Evolutionary conservation across 768 basidiomycete species (phyloP).

Genomic region (Obba rivulosa): DNA sequence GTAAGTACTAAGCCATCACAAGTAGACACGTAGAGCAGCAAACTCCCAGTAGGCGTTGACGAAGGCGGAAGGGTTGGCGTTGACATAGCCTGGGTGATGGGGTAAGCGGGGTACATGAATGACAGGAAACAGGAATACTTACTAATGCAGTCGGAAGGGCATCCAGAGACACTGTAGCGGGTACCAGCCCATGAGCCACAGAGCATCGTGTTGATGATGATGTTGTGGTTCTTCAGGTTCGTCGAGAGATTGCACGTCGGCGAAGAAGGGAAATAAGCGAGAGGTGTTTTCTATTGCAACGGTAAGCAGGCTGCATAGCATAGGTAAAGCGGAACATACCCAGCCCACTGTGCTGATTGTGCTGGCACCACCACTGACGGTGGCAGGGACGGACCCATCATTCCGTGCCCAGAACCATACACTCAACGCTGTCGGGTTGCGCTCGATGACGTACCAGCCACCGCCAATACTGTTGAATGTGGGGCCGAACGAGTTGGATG

Average conservation of each 20-base stretch:
- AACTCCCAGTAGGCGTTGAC: slow-evolving; percentile 49
- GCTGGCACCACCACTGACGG: slow-evolving; percentile 35
- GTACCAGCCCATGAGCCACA: slow-evolving; percentile 9
- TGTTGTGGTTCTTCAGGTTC: slow-evolving; percentile 30
- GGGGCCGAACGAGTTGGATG: slow-evolving; percentile 47
- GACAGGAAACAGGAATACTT: neutral
- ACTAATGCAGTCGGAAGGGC: slow-evolving; percentile 4
- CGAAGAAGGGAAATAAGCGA: slow-evolving; percentile 27
- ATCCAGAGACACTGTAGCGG: neutral
- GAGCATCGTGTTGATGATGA: slow-evolving; percentile 26
- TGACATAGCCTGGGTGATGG: slow-evolving; percentile 47
- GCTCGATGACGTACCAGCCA: slow-evolving; percentile 62
- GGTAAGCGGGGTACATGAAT: neutral
- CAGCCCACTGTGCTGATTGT: slow-evolving; percentile 46
- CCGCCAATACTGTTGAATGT: slow-evolving; percentile 55
- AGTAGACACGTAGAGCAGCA: neutral
- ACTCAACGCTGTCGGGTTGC: slow-evolving; percentile 51
- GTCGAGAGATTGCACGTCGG: slow-evolving; percentile 32
- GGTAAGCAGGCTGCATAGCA: neutral
- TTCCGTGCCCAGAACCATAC: slow-evolving; percentile 69
- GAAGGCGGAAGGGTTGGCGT: slow-evolving; percentile 65
- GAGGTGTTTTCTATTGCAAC: slow-evolving; percentile 17
- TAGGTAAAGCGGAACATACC: slow-evolving; percentile 30
- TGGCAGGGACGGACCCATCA: slow-evolving; percentile 34
- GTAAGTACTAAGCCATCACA: too few relatives aligned